A percentile compares a stretch with the other conserved stretches of the same genome.
These are phyloP conservation scores for Daldinia sp. DNA, from an alignment of 2,329 filamentous ascomycete genomes.

Conservation along the genomic window DNA sequence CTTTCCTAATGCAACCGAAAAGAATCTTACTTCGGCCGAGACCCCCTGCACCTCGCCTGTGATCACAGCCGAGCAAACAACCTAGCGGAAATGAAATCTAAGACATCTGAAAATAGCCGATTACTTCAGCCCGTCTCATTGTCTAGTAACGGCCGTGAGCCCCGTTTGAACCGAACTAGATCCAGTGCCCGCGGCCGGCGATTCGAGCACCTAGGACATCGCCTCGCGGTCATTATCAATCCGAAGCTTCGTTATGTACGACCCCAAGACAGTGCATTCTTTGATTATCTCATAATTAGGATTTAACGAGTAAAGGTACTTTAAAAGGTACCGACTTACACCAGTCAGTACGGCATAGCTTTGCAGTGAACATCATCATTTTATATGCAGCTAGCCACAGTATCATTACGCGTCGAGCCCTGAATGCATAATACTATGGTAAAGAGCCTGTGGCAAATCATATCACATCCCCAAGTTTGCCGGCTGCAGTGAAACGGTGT, in stretches of 20 bases:
- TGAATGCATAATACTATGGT: not conserved
- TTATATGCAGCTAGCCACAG: slow-evolving; percentile 8
- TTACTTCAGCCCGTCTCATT: slow-evolving; percentile 20
- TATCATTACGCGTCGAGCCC: not conserved
- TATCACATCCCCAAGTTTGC: not conserved
- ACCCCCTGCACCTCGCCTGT: slow-evolving; percentile 32
- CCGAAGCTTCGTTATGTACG: not conserved
- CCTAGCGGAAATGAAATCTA: slow-evolving; percentile 11
- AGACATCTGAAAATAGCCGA: slow-evolving; percentile 31
- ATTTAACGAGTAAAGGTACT: not conserved
- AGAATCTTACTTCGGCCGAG: slow-evolving; percentile 28
- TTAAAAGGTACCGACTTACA: not conserved
- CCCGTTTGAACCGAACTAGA: not conserved
- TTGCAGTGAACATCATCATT: slow-evolving; percentile 1
- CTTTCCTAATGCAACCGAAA: not conserved
- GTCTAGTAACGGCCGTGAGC: slow-evolving; percentile 20
- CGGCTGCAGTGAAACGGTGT: not conserved
- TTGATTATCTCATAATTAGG: not conserved
- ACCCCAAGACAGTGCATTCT: not conserved
- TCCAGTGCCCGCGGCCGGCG: slow-evolving; percentile 11
- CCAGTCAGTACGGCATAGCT: not conserved
- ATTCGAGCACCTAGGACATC: not conserved
- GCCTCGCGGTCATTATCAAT: not conserved
- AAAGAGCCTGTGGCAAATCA: not conserved
- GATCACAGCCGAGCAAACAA: slow-evolving; percentile 25